Conservation (phyloP, 1,139 yeast species). For the Yamadazyma sp. region DNA sequence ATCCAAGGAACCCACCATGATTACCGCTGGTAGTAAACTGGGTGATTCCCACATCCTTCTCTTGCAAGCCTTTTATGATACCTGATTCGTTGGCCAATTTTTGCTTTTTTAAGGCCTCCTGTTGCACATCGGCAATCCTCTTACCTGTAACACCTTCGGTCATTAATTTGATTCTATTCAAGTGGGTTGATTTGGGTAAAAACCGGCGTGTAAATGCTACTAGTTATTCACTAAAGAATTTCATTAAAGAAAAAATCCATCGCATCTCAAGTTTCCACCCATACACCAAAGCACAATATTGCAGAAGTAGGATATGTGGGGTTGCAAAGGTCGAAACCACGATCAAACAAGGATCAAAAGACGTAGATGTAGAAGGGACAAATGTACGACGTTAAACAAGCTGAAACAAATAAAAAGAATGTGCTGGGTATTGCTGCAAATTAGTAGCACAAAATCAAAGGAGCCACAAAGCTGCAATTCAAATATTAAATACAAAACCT, state of each 20-base stretch:
- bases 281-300: no score
- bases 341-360: no score
- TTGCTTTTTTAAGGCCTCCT: conserved; percentile 8
- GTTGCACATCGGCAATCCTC: conserved; percentile 7
- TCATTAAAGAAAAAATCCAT: conserved; percentile 8
- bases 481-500: no score
- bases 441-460: neutral
- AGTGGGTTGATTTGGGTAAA: neutral
- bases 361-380: no score
- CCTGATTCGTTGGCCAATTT: conserved; percentile 9
- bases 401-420: no score
- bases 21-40: conserved; percentile 52
- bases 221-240: conserved; percentile 10
- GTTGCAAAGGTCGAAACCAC: no score
- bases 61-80: conserved; percentile 35
- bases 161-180: neutral
- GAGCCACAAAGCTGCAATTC: no score
- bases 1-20: conserved; percentile 70
- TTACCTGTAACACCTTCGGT: conserved; percentile 5
- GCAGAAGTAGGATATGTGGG: no score
- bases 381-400: no score
- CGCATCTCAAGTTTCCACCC: conserved; percentile 3
- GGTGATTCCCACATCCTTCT: conserved; percentile 82
- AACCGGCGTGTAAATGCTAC: conserved; percentile 5
- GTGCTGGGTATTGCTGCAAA: conserved; percentile 3